Percentiles rank a stretch among this genome's conserved stretches.
Conservation (phyloP, 164 flowering plant species). For the Tetrastigma voinierianum region DNA sequence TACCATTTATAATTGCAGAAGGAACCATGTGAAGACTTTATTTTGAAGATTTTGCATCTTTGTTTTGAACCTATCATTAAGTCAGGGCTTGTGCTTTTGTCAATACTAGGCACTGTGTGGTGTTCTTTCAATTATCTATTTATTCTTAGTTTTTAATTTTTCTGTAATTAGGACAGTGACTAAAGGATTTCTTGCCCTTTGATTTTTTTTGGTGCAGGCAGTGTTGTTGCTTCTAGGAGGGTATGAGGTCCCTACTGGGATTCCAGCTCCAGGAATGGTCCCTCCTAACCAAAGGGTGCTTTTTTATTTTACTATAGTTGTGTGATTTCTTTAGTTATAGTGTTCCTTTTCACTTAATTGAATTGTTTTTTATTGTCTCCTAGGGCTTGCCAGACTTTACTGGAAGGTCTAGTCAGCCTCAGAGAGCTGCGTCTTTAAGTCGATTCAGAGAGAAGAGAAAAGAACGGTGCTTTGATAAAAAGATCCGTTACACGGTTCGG, state of each 20-base stretch:
- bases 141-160: too few species aligned
- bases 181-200: not conserved
- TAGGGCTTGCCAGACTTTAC: slow-evolving; percentile 43
- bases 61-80: too few species aligned
- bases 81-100: too few species aligned
- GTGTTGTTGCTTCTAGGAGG: slow-evolving; percentile 68
- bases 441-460: slow-evolving; percentile 78
- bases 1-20: too few species aligned
- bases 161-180: not conserved
- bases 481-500: slow-evolving; percentile 75
- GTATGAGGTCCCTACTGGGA: slow-evolving; percentile 54
- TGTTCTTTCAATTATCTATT: too few species aligned
- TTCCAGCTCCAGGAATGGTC: slow-evolving; percentile 29
- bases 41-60: too few species aligned
- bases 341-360: not conserved
- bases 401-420: slow-evolving; percentile 48
- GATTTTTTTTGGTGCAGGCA: slow-evolving; percentile 58
- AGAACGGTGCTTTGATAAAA: slow-evolving; percentile 79
- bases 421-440: slow-evolving; percentile 66
- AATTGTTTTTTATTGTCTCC: not conserved
- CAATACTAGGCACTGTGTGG: too few species aligned
- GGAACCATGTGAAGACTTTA: too few species aligned
- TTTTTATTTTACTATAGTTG: not conserved
- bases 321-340: not conserved
- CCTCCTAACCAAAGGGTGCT: slow-evolving; percentile 43